Evolutionary conservation across 2,329 filamentous ascomycete species (phyloP), one percentile per base, ranked within the genome.

Genomic region (Thelonectria rubi): DNA sequence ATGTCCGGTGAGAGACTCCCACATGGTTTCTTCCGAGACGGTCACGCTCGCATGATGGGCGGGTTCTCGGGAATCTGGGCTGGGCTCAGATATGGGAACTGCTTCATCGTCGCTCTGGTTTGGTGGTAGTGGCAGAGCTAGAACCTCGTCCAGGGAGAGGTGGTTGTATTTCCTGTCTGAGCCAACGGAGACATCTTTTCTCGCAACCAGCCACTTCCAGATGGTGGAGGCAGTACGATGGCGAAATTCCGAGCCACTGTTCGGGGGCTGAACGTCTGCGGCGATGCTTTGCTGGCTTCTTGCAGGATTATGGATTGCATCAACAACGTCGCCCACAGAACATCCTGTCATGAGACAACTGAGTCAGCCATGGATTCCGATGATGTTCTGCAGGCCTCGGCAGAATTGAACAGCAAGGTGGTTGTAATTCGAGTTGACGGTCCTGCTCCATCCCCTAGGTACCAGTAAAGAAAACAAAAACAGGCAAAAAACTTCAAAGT

Each of bases 1-100:
- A 72, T 89, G 87, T 12, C 86, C 86, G 20, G 86, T 82, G 49
- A 89, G 76, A 3, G 82, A 82, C 69, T 84, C 81, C 87, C 87
- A 89, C 71, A 87, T 81, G 4, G 82, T 82, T 49, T 84, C 81
- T 64, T 87, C 82, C 0, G 83, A 82, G 14, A 84, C 81, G 58
- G 80, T 81, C 2, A 88, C 73, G 11, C 75, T 69, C 4, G 74
- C 55, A 59, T 67, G 49, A 8, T 57, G 30, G 2, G 46, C 7
- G 10, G 43, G 20, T 26, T 37, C 26, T 8, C 42, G 37, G 10
- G 42, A 14, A 9, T 40, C 46, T n/a, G 17, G 7, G 5, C 7
- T 47, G 8, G 42, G 17, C 12, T 39, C 58, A 30, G 52, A 20
- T 7, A 50, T 34, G 14, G 49, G 46, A 39, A 14, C 55, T 52